phyloP scores from a whole-genome alignment of 345 rosid genomes.

The Pistacia integerrima region DNA sequence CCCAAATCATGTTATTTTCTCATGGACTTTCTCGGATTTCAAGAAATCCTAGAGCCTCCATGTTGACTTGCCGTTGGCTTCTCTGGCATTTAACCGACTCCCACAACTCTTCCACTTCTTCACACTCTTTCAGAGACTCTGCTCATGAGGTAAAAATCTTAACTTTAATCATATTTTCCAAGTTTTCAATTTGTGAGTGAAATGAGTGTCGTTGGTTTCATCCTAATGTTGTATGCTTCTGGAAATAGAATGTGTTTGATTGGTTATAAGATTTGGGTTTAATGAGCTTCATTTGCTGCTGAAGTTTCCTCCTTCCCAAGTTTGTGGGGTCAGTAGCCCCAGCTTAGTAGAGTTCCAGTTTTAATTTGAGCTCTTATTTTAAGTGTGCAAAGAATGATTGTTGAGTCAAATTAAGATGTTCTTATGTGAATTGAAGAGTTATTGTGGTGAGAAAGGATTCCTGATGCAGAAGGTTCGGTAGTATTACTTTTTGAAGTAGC shows the following conservation, averaged over 20 bases:
- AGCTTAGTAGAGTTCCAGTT: neutral
- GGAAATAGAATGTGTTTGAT: neutral
- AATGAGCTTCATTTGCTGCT: neutral
- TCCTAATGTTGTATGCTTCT: neutral
- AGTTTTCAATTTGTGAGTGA: neutral
- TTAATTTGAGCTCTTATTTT: neutral
- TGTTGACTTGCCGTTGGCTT: neutral
- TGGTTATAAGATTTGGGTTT: neutral
- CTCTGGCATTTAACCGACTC: neutral
- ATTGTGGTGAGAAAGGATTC: neutral
- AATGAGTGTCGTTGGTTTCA: too few species aligned
- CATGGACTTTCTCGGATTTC: neutral
- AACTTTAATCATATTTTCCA: neutral
- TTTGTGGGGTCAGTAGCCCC: too few species aligned
- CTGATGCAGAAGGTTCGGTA: neutral
- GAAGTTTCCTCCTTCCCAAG: too few species aligned
- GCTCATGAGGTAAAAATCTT: neutral
- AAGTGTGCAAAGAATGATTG: neutral
- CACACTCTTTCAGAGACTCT: neutral
- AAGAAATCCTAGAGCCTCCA: neutral
- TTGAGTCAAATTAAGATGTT: neutral
- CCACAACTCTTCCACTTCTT: neutral
- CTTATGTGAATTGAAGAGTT: neutral
- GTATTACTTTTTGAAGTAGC: neutral
- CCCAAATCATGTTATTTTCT: too few species aligned